Base-by-base conservation (phyloP, 2,329 filamentous ascomycete genomes). In the Xylaria digitata region DNA sequence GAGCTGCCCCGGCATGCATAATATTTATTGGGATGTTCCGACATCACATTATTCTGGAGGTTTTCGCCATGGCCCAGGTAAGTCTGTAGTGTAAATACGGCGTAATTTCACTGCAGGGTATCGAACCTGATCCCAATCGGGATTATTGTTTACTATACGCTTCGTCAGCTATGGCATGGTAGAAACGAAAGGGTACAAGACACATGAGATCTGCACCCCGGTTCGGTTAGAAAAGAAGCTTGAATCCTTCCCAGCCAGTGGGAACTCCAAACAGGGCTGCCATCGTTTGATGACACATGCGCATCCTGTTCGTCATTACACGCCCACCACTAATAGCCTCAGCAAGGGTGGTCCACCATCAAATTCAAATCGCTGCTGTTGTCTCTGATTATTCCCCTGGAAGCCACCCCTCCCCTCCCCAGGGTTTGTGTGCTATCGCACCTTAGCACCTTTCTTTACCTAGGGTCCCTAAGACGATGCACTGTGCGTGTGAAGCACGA, bases 241-340 rank as follows among this genome's bases (percentile, higher is more conserved):
- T 70, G 66, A 70, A 70, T 70, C 66, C 68, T 70, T 65, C 68
- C 66, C 66, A 65, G 63, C 57, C 63, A 32, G 60, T 67, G 63
- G 68, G 68, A 69, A 68, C 57, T 64, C 57, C 49, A 64, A 42
- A 45, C 50, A 57, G 61, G 60, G 48, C 64, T 61, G 49, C 45
- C 57, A 59, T 67, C 43, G 59, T 57, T 70, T 63, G 58, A 69
- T 67, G 67, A 63, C 61, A 67, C 63, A 63, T 63, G 56, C 52
- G 57, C 65, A 67, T 61, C 45, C 65, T 67, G 61, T 67, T 64
- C 65, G 65, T 67, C 65, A 67, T 67, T 56, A 65, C 17, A 43
- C 52, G 53, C 57, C 61, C 52, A 53, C 55, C 55, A 64, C 65
- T 57, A 57, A n/a, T 61, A 67, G 61, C 65, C 65, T 67, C 61